These are phyloP conservation scores for Trapa incisa DNA, from an alignment of 345 rosid genomes.

Conservation along the genomic window DNA sequence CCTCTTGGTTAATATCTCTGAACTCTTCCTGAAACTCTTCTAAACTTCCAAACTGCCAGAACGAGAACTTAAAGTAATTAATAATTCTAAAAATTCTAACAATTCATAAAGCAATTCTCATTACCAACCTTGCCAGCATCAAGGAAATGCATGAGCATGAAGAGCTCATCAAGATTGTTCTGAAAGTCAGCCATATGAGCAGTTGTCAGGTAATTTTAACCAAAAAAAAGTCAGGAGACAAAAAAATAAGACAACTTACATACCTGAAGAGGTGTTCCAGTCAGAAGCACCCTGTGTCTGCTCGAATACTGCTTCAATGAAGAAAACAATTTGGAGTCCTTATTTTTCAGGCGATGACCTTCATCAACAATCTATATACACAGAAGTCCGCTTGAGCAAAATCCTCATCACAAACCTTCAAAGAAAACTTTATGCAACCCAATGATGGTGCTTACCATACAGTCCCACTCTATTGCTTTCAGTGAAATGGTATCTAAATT, in stretches of 20 bases:
- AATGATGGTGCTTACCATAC: conserved; percentile 63
- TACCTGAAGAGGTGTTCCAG: conserved; percentile 99
- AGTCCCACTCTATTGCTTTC: conserved; percentile 93
- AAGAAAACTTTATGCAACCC: conserved; percentile 5
- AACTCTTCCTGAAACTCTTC: conserved; percentile 99
- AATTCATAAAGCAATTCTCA: not conserved
- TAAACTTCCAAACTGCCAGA: conserved; percentile 75
- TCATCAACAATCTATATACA: conserved; percentile 90
- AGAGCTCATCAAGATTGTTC: conserved; percentile 99
- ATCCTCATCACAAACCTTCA: conserved; percentile 12
- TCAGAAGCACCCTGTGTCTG: conserved; percentile 83
- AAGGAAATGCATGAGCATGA: conserved; percentile 99
- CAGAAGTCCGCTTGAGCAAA: conserved; percentile 12
- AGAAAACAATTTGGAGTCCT: conserved; percentile 88
- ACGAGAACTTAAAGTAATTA: conserved; percentile 15
- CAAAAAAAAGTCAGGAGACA: not conserved
- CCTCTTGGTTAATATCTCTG: conserved; percentile 96
- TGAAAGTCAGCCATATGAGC: conserved; percentile 32
- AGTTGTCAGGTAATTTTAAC: conserved; percentile 5
- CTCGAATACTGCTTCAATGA: conserved; percentile 85
- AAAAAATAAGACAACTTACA: conserved; percentile 5
- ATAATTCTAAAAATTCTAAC: conserved; percentile 2
- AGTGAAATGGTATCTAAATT: conserved; percentile 68
- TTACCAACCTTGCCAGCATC: conserved; percentile 91
- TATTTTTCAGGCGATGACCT: conserved; percentile 98